A percentile compares a stretch with the other conserved stretches of the same genome.
Evolutionary conservation across 495 filamentous ascomycete species (phyloP).

Genomic region (Xylaria scruposa): DNA sequence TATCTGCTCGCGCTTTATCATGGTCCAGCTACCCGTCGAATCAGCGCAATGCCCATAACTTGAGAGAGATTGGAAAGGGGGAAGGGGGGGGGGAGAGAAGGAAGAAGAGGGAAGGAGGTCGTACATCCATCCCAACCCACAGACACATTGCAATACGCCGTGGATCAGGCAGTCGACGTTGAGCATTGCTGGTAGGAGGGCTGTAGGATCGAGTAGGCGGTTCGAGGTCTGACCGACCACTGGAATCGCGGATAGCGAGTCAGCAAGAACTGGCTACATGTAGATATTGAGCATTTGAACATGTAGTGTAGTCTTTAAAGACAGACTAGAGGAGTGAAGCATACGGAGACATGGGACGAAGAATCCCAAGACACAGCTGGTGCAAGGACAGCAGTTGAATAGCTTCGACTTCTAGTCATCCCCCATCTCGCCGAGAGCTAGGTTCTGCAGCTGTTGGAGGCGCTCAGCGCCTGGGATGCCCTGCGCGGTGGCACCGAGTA

Average conservation of each 20-base stretch:
- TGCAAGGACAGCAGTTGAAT: conserved; percentile 38
- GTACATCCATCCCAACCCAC: conserved; percentile 41
- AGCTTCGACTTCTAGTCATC: conserved; percentile 33
- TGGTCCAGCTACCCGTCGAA: conserved; percentile 40
- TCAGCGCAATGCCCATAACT: conserved; percentile 20
- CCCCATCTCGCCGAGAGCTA: conserved; percentile 23
- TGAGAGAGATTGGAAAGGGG: neutral
- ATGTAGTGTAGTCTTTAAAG: too few species aligned
- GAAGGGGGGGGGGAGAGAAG: neutral
- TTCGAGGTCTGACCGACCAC: conserved; percentile 54
- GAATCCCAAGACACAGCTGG: conserved; percentile 42
- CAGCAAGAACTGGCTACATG: neutral
- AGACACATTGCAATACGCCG: conserved; percentile 18
- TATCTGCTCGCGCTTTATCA: conserved; percentile 59
- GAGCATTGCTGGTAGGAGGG: conserved; percentile 46
- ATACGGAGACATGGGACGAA: conserved; percentile 54
- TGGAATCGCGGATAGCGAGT: neutral
- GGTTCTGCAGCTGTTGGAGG: conserved; percentile 22
- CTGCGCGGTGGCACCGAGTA: conserved; percentile 6
- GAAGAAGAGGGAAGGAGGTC: neutral
- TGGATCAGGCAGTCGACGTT: conserved; percentile 45
- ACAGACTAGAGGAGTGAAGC: neutral
- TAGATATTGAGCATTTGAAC: too few species aligned
- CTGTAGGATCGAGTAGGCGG: conserved; percentile 51
- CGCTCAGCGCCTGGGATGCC: conserved; percentile 4